Conservation (phyloP, 2,329 filamentous ascomycete species). For the Fonsecaea monophora region DNA sequence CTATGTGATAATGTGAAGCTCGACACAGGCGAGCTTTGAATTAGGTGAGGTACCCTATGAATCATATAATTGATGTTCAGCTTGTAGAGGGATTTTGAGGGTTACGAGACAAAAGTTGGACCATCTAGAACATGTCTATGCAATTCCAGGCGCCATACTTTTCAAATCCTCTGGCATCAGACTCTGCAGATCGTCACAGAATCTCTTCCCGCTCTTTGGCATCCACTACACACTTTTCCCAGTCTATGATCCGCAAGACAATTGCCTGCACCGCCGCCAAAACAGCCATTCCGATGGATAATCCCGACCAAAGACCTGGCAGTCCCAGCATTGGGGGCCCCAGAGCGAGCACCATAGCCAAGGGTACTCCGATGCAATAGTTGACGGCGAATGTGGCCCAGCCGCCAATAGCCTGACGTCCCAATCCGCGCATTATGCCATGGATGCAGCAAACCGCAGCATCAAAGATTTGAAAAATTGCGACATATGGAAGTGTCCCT, state of each 20-base stretch:
- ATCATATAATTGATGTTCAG: too few species aligned
- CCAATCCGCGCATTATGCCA: slow-evolving; percentile 77
- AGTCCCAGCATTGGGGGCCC: slow-evolving; percentile 24
- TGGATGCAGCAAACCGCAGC: slow-evolving; percentile 72
- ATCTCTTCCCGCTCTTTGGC: slow-evolving; percentile 19
- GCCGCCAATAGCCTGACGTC: slow-evolving; percentile 78
- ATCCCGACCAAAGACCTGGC: slow-evolving; percentile 25
- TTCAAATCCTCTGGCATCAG: not conserved
- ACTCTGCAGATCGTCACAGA: slow-evolving; percentile 4
- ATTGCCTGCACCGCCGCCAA: slow-evolving; percentile 14
- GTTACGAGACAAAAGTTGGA: too few species aligned
- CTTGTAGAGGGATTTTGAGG: too few species aligned
- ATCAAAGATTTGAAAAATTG: slow-evolving; percentile 81
- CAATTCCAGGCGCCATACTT: too few species aligned
- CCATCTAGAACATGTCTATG: too few species aligned
- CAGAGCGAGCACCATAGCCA: slow-evolving; percentile 26
- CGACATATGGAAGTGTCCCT: slow-evolving; percentile 71
- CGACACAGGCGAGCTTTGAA: too few species aligned
- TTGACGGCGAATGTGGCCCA: slow-evolving; percentile 79
- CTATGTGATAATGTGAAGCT: slow-evolving; percentile 70
- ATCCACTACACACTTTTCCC: slow-evolving; percentile 29
- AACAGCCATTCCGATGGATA: slow-evolving; percentile 17
- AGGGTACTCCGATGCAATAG: slow-evolving; percentile 66
- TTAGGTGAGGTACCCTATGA: too few species aligned
- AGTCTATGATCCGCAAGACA: slow-evolving; percentile 25